Base-by-base conservation (phyloP, 805 yeast genomes). In the Clavispora asparagi region DNA sequence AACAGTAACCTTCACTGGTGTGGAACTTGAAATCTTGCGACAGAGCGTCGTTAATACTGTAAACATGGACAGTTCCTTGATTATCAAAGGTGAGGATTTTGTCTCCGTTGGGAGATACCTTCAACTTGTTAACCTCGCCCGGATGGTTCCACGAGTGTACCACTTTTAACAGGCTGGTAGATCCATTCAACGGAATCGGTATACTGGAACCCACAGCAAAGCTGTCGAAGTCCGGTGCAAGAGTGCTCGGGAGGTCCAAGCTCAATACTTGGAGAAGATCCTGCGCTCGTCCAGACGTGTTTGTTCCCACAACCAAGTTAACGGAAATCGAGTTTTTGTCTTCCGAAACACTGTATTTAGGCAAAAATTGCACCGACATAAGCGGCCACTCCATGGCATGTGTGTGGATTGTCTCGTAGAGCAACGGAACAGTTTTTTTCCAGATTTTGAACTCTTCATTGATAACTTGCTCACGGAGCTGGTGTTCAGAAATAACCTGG, bases 341-440 rank as follows among this genome's bases (percentile, higher is more conserved):
- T 9, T 60, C 63, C 4, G 67, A 59, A 14, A 56, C 58, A 7
- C 57, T 52, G 52, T 64, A 69, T 26, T 58, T 77, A 1, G 86
- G 85, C 31, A 85, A 67, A 81, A 89, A 86, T 53, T 83, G 79
- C 14, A 85, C 76, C 0, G 90, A 72, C 49, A 87, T 65, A 13
- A 88, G 79, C 1, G 95, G 95, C 78, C 82, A 82, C 43, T 80
- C 76, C 25, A 82, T 67, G 8, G 85, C 81, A 41, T 77, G 77
- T 4, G 94, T 84, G 51, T 85, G 82, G 40, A 88, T 70, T 50
- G 84, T 77, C 54, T 83, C 87, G 63, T 88, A 88, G 49, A 88
- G 69, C 53, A 86, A 70, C 3, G 95, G 95, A 12, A 86, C 83
- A 1, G 92, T 78, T 58, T 87, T 87, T 62, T 87, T 88, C 96